Percentiles rank a stretch among this genome's conserved stretches.
phyloP scores from a whole-genome alignment of 768 basidiomycete species.

The Trametes meyenii region DNA sequence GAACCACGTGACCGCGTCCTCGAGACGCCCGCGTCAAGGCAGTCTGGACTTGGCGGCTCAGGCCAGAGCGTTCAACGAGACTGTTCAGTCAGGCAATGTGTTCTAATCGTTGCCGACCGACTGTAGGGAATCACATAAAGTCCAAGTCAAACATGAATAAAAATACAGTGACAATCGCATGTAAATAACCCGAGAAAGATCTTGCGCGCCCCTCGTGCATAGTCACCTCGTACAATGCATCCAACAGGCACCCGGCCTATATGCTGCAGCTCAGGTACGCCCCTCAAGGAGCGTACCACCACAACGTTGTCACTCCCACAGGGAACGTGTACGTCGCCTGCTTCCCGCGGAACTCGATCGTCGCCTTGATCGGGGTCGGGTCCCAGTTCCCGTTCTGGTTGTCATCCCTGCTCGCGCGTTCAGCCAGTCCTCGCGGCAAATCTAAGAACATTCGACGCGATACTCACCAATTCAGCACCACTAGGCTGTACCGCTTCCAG shows the following conservation, averaged over 20 bases:
- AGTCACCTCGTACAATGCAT: too few relatives aligned
- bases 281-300: constrained; percentile 44
- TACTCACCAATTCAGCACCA: constrained; percentile 66
- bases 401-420: constrained; percentile 44
- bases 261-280: background rate
- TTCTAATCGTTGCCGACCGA: too few relatives aligned
- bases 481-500: constrained; percentile 67
- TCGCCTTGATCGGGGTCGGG: constrained; percentile 54
- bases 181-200: too few relatives aligned
- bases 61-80: too few relatives aligned
- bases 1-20: background rate
- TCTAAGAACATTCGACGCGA: background rate
- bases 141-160: too few relatives aligned
- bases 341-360: constrained; percentile 64
- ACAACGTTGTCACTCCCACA: constrained; percentile 65
- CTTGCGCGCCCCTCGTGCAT: too few relatives aligned
- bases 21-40: too few relatives aligned
- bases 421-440: background rate
- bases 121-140: too few relatives aligned
- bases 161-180: too few relatives aligned
- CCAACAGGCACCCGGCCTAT: background rate
- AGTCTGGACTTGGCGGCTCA: too few relatives aligned
- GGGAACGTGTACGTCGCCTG: constrained; percentile 76
- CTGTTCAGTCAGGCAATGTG: too few relatives aligned
- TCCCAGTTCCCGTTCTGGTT: constrained; percentile 52